These are phyloP conservation scores for Starmerella gropengiesseri DNA, from an alignment of 805 yeast genomes.

Conservation along the genomic window DNA sequence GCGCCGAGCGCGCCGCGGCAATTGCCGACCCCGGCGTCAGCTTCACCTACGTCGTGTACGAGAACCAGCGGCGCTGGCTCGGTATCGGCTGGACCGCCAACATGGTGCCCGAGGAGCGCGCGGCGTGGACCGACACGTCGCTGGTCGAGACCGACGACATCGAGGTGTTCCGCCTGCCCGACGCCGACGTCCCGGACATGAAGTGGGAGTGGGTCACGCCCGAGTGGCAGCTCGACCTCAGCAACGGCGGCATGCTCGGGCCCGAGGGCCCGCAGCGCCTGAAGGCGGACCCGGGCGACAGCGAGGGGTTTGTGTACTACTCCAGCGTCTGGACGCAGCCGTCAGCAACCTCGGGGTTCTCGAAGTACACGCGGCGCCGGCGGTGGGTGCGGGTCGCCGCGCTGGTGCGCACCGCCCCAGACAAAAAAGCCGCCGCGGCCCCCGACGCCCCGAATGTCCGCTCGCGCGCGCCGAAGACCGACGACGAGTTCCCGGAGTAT, in stretches of 20 bases:
- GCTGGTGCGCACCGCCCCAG: conserved; percentile 34
- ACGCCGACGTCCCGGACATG: conserved; percentile 54
- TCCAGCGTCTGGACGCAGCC: conserved; percentile 95
- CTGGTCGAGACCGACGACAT: conserved; percentile 73
- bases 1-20: background rate
- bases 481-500: no score
- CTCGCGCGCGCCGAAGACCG: no score
- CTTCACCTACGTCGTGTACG: conserved; percentile 85
- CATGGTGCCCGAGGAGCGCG: conserved; percentile 80
- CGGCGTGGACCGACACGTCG: conserved; percentile 96
- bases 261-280: background rate
- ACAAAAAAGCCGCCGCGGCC: no score
- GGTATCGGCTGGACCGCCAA: conserved; percentile 98
- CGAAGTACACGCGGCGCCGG: conserved; percentile 86
- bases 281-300: conserved; percentile 49
- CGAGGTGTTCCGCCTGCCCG: conserved; percentile 71
- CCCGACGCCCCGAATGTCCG: no score
- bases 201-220: conserved; percentile 93
- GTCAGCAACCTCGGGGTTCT: conserved; percentile 72
- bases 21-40: conserved; percentile 5
- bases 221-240: conserved; percentile 81
- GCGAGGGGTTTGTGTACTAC: conserved; percentile 79
- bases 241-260: conserved; percentile 56
- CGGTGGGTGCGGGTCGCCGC: conserved; percentile 96
- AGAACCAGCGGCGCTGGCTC: conserved; percentile 93